Evolutionary conservation across 192 early-diverging fungal species (phyloP), one percentile per base, ranked within the genome.

Genomic region (Dimargaris verticillata): DNA sequence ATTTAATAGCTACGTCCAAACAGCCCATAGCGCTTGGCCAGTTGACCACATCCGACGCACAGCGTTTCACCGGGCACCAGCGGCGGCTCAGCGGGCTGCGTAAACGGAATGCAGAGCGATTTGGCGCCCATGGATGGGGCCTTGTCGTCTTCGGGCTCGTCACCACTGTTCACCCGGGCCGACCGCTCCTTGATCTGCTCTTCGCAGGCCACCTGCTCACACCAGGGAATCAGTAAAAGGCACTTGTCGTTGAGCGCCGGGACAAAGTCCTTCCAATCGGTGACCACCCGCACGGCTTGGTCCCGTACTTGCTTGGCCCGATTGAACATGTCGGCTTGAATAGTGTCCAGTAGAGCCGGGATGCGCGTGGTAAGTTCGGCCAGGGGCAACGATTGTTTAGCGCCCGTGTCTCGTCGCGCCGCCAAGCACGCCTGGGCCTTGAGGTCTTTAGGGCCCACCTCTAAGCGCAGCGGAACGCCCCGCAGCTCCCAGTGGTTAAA

Each of bases 71-170:
- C 91, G 43, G 79, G 79, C 53, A 85, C 71, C 49, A 98, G 80
- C 3, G 86, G 80, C 55, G 80, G 86, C 51, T 95, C 81, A 12
- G 74, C 73, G 61, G 96, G 94, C 83, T 99, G 94, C 51, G 83
- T 77, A 68, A 89, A 89, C 26, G 96, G 96, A 72, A 95, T 88
- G 73, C 96, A 99, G 29, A 99, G 83, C 7, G 94, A 93, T 75
- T 99, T 99, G 63, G 96, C 96, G 60, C 96, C 96, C 96, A 99
- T 99, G 20, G 93, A 95, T 42, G 96, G 96, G 58, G 91, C 96
- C 76, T 88, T 87, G 44, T 96, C 94, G 66, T 99, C 94, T 63
- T 84, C 83, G 38, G 83, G 80, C 78, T 99, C 88, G 38, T 78
- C 82, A 47, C 66, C 61, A 43, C 62, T 68, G 26, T 68, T 66